phyloP scores from a whole-genome alignment of 768 basidiomycete genomes.

The Lactarius sp. region DNA sequence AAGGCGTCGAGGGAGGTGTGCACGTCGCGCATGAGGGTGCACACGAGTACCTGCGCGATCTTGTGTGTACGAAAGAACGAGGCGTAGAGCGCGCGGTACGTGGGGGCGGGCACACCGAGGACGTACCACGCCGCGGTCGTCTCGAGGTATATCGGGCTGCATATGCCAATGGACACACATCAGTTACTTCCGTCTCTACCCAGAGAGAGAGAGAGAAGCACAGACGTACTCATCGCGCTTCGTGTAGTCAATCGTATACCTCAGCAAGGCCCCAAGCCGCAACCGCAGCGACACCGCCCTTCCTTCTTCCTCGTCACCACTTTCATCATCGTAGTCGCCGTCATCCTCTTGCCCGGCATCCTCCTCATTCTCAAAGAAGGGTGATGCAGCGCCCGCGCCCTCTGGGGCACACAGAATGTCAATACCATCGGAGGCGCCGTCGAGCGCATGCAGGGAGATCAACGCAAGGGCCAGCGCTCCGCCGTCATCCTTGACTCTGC shows the following conservation, averaged over 20 bases:
- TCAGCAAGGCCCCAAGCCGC: constrained; percentile 43
- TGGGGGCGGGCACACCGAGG: constrained; percentile 4
- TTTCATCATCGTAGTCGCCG: constrained; percentile 31
- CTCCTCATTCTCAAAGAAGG: constrained; percentile 39
- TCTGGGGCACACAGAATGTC: constrained; percentile 34
- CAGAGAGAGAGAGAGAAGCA: background rate
- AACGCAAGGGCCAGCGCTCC: constrained; percentile 37
- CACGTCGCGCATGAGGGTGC: constrained; percentile 5
- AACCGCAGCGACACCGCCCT: constrained; percentile 31
- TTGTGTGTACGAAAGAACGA: constrained; percentile 18
- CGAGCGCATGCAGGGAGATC: constrained; percentile 40
- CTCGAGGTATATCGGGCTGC: constrained; percentile 61
- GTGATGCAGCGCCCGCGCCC: constrained; percentile 50
- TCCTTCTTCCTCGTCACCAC: constrained; percentile 26
- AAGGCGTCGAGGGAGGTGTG: background rate
- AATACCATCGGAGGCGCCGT: constrained; percentile 41
- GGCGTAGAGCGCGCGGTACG: constrained; percentile 1
- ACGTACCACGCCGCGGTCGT: constrained; percentile 10
- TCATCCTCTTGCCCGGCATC: constrained; percentile 31
- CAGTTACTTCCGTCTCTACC: constrained; percentile 7
- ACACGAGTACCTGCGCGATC: constrained; percentile 16
- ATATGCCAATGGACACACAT: background rate
- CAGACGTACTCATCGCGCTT: constrained; percentile 46
- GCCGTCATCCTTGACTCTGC: background rate
- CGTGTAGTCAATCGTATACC: constrained; percentile 49